These are phyloP conservation scores for Trametes gibbosa DNA, from an alignment of 768 basidiomycete genomes.

Conservation along the genomic window DNA sequence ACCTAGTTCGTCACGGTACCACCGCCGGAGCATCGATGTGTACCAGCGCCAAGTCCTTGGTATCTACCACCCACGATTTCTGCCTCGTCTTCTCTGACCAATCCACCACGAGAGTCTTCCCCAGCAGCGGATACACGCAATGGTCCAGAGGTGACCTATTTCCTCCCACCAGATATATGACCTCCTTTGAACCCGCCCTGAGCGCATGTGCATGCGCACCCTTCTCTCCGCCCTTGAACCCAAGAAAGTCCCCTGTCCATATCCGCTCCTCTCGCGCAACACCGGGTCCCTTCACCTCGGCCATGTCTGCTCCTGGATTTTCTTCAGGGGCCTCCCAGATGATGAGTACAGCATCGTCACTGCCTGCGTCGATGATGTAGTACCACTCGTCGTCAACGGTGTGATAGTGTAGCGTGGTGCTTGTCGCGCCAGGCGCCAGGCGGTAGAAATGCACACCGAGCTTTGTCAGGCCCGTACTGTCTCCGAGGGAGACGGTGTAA, in stretches of 20 bases:
- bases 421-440: conserved; percentile 17
- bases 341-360: conserved; percentile 6
- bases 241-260: conserved; percentile 25
- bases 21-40: conserved; percentile 1
- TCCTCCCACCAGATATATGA: conserved; percentile 27
- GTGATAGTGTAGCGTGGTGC: conserved; percentile 23
- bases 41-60: conserved; percentile 9
- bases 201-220: conserved; percentile 20
- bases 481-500: conserved; percentile 16
- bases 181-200: conserved; percentile 18
- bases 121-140: conserved; percentile 21
- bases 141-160: conserved; percentile 23
- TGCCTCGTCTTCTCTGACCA: background rate
- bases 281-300: background rate
- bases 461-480: conserved; percentile 20
- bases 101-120: conserved; percentile 15
- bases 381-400: conserved; percentile 24
- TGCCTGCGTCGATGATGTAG: conserved; percentile 22
- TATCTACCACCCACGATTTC: conserved; percentile 18
- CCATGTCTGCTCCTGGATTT: background rate
- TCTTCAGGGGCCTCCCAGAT: conserved; percentile 11
- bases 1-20: background rate
- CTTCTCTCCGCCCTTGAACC: conserved; percentile 20
- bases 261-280: conserved; percentile 18
- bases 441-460: conserved; percentile 22